Base-by-base conservation (phyloP, 2,329 filamentous ascomycete genomes). In the Xylaria arbuscula region DNA sequence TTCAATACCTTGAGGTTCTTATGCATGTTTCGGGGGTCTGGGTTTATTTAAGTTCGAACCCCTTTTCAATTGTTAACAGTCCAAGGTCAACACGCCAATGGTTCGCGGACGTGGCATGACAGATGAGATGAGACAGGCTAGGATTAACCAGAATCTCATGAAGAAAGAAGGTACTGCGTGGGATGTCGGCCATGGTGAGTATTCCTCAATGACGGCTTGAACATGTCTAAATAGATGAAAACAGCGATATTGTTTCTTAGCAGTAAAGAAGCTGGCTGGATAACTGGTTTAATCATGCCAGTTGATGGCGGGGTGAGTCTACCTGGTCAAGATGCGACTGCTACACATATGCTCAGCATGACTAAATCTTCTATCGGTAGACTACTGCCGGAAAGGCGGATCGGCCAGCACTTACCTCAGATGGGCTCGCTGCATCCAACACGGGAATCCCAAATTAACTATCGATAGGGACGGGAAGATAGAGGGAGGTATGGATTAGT, bases 201-300 rank as follows among this genome's bases (percentile, higher is more conserved):
- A 57, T 13, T 2, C 19, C 22, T 56, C 19, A 3, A 47, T n/a
- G 3, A 22, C 10, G 17, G 2, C 19, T 48, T 47, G 10, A n/a
- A 50, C 22, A 11, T 11, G 4, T 42, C 24, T 57, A 45, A 57
- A 7, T 24, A 10, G 8, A 57, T 45, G 9, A 5, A 2, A n/a
- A 13, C 63, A 77, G 75, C 72, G 1, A 71, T 76, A 15, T 48
- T 76, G 0, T 76, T 76, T 45, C 72, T 77, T 0, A 60, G 68
- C n/a, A 77, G 75, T 42, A 77, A 74, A 60, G 76, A 77, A 48
- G 73, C 75, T 0, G 45, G 69, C 2, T 77, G 76, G 75, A 77
- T 78, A 5, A 77, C 76, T 0, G 75, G 76, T 1, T 53, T 75
- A 0, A 70, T 75, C 17, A 74, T 78, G 76, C 75, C 74, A 5